phyloP scores from a whole-genome alignment of 202 grass and related monocot species.

The Panicum hallii region DNA sequence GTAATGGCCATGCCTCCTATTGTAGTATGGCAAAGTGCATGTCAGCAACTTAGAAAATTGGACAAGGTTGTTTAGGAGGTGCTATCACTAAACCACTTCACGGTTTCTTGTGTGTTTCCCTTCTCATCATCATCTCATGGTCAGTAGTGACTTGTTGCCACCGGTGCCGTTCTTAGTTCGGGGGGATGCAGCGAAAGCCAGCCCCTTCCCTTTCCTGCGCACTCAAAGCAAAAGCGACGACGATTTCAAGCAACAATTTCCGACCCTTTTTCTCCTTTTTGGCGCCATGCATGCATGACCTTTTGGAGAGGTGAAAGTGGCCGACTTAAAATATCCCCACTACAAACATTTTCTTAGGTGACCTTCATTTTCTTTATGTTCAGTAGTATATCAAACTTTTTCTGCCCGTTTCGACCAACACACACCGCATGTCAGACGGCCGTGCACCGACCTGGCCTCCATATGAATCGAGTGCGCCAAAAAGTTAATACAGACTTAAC shows the following conservation, averaged over 20 bases:
- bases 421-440: neutral
- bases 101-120: neutral
- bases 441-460: too few species aligned
- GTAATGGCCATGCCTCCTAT: neutral
- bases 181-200: constrained; percentile 6
- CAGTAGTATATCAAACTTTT: neutral
- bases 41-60: too few species aligned
- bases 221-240: neutral
- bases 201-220: neutral
- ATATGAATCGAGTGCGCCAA: neutral
- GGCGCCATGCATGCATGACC: neutral
- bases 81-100: neutral
- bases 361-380: neutral
- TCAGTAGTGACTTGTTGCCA: neutral
- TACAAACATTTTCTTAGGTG: neutral
- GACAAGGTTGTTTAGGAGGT: neutral
- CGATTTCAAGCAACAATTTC: neutral
- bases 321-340: neutral
- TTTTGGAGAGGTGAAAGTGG: constrained; percentile 8
- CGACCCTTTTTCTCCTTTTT: neutral
- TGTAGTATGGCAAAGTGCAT: neutral
- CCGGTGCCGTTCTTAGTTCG: neutral
- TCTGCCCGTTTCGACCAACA: neutral
- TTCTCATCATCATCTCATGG: neutral
- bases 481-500: neutral